Percentiles rank a stretch among this genome's conserved stretches.
phyloP scores from a whole-genome alignment of 192 early-diverging fungal species.

The Gorgonomyces haynaldii region DNA sequence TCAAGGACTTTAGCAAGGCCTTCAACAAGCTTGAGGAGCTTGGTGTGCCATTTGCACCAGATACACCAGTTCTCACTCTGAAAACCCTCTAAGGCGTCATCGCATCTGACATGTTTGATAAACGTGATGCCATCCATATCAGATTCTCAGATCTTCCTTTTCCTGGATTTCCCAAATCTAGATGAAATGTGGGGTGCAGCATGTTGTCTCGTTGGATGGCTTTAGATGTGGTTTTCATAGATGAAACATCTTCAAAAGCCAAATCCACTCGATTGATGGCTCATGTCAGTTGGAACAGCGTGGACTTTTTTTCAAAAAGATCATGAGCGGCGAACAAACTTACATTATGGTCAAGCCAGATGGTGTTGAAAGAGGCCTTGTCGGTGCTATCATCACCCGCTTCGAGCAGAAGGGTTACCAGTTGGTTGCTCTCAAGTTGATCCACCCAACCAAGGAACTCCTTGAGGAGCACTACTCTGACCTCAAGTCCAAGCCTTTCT shows the following conservation, averaged over 20 bases:
- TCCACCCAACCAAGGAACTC: conserved; percentile 57
- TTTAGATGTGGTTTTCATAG: no score
- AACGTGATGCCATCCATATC: no score
- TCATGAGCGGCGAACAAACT: conserved; percentile 4
- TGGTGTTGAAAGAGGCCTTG: conserved; percentile 54
- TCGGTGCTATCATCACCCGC: conserved; percentile 86
- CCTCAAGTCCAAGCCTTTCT: conserved; percentile 75
- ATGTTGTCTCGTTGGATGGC: no score
- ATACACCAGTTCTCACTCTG: conserved; percentile 5
- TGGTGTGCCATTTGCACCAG: conserved; percentile 44
- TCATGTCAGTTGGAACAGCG: no score
- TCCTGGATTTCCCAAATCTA: no score
- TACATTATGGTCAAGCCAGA: conserved; percentile 22
- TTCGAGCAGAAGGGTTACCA: conserved; percentile 88
- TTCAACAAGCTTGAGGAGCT: conserved; percentile 81
- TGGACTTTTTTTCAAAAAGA: background rate
- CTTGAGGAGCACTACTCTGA: conserved; percentile 76
- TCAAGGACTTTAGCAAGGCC: conserved; percentile 77
- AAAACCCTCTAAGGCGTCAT: no score
- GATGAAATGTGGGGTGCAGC: no score
- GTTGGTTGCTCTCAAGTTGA: conserved; percentile 71
- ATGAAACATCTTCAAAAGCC: no score
- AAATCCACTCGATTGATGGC: no score
- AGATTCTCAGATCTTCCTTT: no score
- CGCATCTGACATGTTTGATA: no score